A percentile compares a stretch with the other conserved stretches of the same genome.
phyloP scores from a whole-genome alignment of 129 eudicot species.

The Tagetes patula region DNA sequence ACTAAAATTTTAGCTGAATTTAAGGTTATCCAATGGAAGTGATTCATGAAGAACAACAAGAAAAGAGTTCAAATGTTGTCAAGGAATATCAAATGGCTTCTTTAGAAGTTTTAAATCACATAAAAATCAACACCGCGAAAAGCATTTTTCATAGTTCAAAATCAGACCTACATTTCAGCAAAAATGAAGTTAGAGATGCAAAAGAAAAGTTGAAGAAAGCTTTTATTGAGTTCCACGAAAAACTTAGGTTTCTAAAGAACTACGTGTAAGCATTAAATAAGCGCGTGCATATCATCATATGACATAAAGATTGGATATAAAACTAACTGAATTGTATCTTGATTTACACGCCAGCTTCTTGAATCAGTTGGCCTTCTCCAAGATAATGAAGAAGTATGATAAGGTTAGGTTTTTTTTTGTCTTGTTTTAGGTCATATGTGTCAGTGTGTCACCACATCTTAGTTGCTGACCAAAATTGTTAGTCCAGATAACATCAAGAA shows the following conservation, averaged over 20 bases:
- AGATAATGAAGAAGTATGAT: conserved; percentile 12
- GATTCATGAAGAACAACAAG: conserved; percentile 25
- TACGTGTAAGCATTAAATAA: conserved; percentile 30
- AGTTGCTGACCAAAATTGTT: background rate
- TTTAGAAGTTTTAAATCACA: conserved; percentile 43
- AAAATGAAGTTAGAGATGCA: conserved; percentile 40
- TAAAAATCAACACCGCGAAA: conserved; percentile 49
- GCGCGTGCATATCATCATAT: background rate
- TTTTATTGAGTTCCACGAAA: conserved; percentile 12
- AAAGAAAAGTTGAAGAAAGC: conserved; percentile 36
- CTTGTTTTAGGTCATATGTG: background rate
- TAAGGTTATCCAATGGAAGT: conserved; percentile 37
- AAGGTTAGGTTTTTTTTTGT: conserved; percentile 15
- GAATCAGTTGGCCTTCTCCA: conserved; percentile 18
- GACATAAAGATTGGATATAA: background rate
- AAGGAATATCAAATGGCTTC: conserved; percentile 29
- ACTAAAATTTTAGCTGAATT: conserved; percentile 21
- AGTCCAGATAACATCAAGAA: conserved; percentile 47
- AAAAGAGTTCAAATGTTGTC: background rate
- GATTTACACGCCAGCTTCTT: conserved; percentile 25
- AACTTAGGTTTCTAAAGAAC: conserved; percentile 12
- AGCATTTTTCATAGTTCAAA: conserved; percentile 33
- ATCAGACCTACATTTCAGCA: conserved; percentile 39
- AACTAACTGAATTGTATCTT: conserved; percentile 6
- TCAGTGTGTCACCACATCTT: background rate